Conservation (phyloP, 225 moss, liverwort and hornwort species). For the Sphagnum tenellum region DNA sequence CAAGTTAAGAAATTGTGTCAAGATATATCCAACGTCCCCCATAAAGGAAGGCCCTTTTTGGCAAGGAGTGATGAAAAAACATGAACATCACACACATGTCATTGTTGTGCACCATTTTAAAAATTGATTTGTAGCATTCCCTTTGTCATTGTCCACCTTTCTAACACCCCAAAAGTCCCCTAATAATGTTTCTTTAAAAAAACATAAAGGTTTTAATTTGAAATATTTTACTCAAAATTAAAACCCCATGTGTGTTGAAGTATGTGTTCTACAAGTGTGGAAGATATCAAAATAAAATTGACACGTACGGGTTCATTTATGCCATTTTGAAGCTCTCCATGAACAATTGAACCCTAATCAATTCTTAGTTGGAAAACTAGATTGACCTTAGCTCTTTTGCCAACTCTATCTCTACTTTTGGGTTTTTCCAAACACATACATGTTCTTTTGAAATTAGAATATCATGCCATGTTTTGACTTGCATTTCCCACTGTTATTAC, state of each 20-base stretch:
- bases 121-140: slow-evolving; percentile 67
- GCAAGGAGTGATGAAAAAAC: slow-evolving; percentile 88
- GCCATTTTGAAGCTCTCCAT: slow-evolving; percentile 62
- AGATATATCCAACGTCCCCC: slow-evolving; percentile 73
- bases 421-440: slow-evolving; percentile 76
- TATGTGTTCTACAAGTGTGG: no score
- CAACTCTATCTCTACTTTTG: slow-evolving; percentile 65
- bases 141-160: slow-evolving; percentile 74
- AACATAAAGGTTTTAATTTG: no score
- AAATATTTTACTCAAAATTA: no score
- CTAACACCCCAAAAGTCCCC: slow-evolving; percentile 1
- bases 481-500: slow-evolving; percentile 20
- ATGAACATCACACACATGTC: slow-evolving; percentile 91
- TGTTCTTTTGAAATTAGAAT: slow-evolving; percentile 62
- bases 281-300: no score
- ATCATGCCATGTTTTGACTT: slow-evolving; percentile 88
- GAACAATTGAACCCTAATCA: slow-evolving; percentile 90
- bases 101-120: slow-evolving; percentile 42
- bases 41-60: slow-evolving; percentile 75
- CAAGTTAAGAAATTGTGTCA: slow-evolving; percentile 59
- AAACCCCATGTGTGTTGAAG: no score
- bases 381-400: slow-evolving; percentile 57
- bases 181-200: no score
- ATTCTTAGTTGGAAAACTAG: slow-evolving; percentile 71
- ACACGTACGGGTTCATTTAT: slow-evolving; percentile 37